Base-by-base conservation (phyloP, 805 yeast genomes). In the Teunomyces panamensis region DNA sequence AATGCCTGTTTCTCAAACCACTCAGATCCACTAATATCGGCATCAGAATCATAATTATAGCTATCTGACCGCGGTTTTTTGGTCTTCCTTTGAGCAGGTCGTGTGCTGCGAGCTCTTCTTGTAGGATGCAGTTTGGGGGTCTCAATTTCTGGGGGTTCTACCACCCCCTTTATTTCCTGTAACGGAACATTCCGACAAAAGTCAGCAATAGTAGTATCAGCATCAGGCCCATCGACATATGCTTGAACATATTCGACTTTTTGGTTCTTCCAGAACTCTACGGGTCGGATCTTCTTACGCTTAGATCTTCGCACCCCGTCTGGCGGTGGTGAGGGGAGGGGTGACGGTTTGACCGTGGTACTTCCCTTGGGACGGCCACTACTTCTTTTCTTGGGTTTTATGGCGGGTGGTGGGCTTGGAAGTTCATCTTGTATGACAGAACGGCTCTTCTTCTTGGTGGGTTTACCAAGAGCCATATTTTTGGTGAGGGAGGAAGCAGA, bases 191-290 rank as follows among this genome's bases (percentile, higher is more conserved):
- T 63, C 11, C 57, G 53, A 20, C 69, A 64, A 46, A 68, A 71
- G 10, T 52, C 54, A 14, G 61, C 58, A 30, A 71, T 54, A 2
- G 73, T 68, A 14, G 74, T 67, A 46, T 79, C 79, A 4, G 78
- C 74, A 47, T 75, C 77, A 13, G 54, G 61, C 14, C 55, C 63
- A 5, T 68, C 56, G 36, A 74, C 70, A 34, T 53, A 30, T 5
- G 73, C 71, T 32, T 68, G 52, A 1, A 68, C 56, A 58, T 86
- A 89, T 3, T 87, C 78, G 28, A 86, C 78, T 50, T 81, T 73
- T 64, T 89, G 96, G 58, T 87, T 87, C 61, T 87, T 79, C 96
- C 96, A 89, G 61, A 77, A 87, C 2, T 89, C 91, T 52, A 89
- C 68, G 0, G 96, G 92, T 3, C 84, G 79, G 5, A 86, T 75